Evolutionary conservation across 371 early-diverging fungal species (phyloP).

Genomic region (Ordospora pajunii): DNA sequence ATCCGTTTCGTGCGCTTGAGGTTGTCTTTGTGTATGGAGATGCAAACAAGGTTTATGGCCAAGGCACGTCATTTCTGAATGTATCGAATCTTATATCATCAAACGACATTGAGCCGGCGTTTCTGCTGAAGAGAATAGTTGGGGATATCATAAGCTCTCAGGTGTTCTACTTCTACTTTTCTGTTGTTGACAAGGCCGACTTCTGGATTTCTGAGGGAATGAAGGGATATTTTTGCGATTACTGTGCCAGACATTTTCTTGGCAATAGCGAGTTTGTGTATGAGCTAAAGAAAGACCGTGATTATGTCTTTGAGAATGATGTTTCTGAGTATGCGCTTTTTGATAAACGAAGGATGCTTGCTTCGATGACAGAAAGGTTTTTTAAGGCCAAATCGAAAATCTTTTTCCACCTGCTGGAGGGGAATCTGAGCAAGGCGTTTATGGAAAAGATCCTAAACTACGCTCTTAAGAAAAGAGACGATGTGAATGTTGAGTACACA

Average conservation of each 20-base stretch:
- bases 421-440: conserved; percentile 59
- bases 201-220: conserved; percentile 58
- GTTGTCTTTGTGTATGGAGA: conserved; percentile 48
- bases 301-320: conserved; percentile 56
- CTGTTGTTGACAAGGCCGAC: conserved; percentile 10
- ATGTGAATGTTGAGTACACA: conserved; percentile 31
- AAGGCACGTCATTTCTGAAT: conserved; percentile 35
- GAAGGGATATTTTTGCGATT: conserved; percentile 51
- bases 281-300: conserved; percentile 46
- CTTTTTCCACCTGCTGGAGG: conserved; percentile 58
- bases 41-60: conserved; percentile 21
- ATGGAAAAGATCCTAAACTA: conserved; percentile 60
- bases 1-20: background rate
- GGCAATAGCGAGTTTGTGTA: conserved; percentile 60
- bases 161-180: conserved; percentile 49
- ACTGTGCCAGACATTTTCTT: conserved; percentile 47
- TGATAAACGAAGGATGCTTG: conserved; percentile 22
- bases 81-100: conserved; percentile 32
- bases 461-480: conserved; percentile 8
- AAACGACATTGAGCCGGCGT: conserved; percentile 54
- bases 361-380: conserved; percentile 40
- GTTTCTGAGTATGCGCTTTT: conserved; percentile 56
- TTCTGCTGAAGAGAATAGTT: conserved; percentile 32
- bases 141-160: conserved; percentile 26
- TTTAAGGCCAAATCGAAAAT: conserved; percentile 54